Conservation (phyloP, 257 asterid species). For the Solanum bulbocastanum region DNA sequence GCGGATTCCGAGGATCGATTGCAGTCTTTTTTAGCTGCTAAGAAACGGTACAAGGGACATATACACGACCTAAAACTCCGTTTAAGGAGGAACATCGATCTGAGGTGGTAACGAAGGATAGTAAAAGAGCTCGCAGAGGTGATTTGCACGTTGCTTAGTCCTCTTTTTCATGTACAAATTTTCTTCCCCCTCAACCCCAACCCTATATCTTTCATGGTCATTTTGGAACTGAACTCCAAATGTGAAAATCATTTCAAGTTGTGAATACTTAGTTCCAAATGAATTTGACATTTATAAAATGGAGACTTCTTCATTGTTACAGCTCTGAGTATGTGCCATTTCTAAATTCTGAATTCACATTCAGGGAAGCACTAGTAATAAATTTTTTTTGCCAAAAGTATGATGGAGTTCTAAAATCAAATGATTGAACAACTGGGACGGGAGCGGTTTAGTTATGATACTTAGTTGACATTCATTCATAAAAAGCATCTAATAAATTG, state of each 20-base stretch:
- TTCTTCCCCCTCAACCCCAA: background rate
- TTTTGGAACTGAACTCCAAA: background rate
- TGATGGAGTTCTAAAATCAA: background rate
- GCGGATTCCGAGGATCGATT: constrained; percentile 5
- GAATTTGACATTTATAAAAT: background rate
- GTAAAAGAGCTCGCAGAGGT: background rate
- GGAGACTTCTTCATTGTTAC: background rate
- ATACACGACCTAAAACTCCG: background rate
- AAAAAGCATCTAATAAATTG: no score
- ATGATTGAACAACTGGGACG: background rate
- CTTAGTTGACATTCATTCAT: background rate
- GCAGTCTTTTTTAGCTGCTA: constrained; percentile 16
- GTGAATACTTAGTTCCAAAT: background rate
- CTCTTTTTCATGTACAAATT: background rate
- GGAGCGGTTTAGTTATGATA: no score
- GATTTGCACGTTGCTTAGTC: background rate
- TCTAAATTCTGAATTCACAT: background rate
- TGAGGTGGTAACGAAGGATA: background rate
- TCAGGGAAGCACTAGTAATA: background rate
- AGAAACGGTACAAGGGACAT: constrained; percentile 34
- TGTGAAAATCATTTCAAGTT: background rate
- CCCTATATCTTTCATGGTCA: background rate
- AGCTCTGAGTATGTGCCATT: background rate
- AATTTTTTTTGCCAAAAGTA: background rate
- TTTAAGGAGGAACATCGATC: background rate